Evolutionary conservation across 805 yeast genomes (phyloP), one percentile per base, ranked within the genome.

Genomic region (Suhomyces tanzawaensis): DNA sequence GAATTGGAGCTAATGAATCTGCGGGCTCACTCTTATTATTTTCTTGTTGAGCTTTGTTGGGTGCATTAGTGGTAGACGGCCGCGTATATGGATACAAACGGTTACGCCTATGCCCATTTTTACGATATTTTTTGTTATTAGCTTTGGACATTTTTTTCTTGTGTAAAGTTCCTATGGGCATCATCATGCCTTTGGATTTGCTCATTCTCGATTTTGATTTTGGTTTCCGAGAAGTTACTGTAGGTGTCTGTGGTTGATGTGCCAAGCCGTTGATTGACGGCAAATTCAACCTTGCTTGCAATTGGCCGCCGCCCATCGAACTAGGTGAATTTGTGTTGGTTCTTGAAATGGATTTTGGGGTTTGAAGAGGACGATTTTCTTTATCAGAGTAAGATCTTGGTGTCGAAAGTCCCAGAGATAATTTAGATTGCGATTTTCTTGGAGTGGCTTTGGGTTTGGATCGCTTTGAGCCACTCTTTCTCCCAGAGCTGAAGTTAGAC

Each of bases 381-480:
- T 24, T 24, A 12, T 24, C 27, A 24, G 9, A 21, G 9, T 21
- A 7, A 21, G n/a, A n/a, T n/a, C n/a, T n/a, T n/a, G 23, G 23
- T 21, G 23, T 21, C 13, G 32, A 30, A 8, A 8, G 6, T 19
- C 22, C 19, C 11, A 19, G 7, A 18, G 23, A 17, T 15, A 22
- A 13, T 12, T 11, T 31, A 4, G 25, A 27, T 13, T 34, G 19
- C 11, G 11, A 21, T 21, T 30, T 19, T 11, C 15, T 22, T 8
- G 21, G 15, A 14, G 8, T 24, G 26, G 7, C 8, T 19, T 28
- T 29, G n/a, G 1, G 7, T 22, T 18, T 23, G 17, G 23, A n/a
- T 22, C 14, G 29, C 29, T 19, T 11, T 13, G 37, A 25, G 16
- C n/a, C 16, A n/a, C 24, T 26, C 29, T 29, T 29, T 19, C 23